Evolutionary conservation across 495 filamentous ascomycete genomes (phyloP).

Genomic region (Aspergillus egyptiacus): DNA sequence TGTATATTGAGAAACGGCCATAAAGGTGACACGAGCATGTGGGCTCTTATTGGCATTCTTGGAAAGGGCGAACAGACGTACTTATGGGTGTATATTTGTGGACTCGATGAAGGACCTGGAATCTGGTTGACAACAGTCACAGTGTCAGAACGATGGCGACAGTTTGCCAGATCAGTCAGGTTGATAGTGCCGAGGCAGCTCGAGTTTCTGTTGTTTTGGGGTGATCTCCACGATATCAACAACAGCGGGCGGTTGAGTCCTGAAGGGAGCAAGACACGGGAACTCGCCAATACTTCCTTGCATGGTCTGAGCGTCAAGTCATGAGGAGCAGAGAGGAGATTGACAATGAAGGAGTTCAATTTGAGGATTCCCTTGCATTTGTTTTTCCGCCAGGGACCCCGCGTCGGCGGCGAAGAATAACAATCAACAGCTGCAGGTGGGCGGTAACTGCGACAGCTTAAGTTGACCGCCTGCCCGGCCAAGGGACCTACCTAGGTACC

Average conservation of each 20-base stretch:
- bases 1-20: too few species aligned
- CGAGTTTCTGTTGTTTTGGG: constrained; percentile 16
- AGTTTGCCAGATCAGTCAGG: constrained; percentile 4
- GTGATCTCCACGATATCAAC: constrained; percentile 6
- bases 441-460: too few species aligned
- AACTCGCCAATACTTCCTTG: constrained; percentile 11
- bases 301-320: constrained; percentile 1
- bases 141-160: constrained; percentile 2
- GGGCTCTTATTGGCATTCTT: too few species aligned
- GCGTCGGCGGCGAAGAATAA: constrained; percentile 7
- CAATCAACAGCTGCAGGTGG: too few species aligned
- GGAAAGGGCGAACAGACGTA: constrained; percentile 15
- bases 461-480: too few species aligned
- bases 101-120: background rate
- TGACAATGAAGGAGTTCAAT: constrained; percentile 4
- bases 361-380: constrained; percentile 30
- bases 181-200: constrained; percentile 1
- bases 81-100: background rate
- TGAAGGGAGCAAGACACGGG: background rate
- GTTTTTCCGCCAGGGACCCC: constrained; percentile 15
- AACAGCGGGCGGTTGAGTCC: constrained; percentile 8
- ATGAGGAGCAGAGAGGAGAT: background rate
- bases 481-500: too few species aligned
- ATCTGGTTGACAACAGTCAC: too few species aligned
- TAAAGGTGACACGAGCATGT: too few species aligned